These are phyloP conservation scores for Stephania japonica DNA, from an alignment of 164 flowering plant genomes.

Conservation along the genomic window DNA sequence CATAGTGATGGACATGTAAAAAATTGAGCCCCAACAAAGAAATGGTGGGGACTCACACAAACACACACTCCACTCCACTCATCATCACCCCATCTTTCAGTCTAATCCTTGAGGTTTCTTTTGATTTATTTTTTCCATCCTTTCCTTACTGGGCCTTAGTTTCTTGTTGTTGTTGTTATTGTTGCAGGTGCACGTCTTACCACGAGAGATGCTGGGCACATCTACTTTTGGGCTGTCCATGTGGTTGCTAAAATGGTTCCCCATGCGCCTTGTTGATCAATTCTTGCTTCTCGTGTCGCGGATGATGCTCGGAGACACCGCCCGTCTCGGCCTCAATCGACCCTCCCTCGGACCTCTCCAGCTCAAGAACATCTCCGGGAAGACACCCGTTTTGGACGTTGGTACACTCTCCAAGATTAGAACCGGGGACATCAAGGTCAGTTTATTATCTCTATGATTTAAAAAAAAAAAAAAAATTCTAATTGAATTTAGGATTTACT, in stretches of 20 bases:
- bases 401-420: constrained; percentile 84
- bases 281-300: constrained; percentile 49
- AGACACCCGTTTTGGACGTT: constrained; percentile 87
- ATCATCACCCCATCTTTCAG: constrained; percentile 12
- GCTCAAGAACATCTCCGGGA: constrained; percentile 65
- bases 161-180: background rate
- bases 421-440: constrained; percentile 69
- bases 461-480: too few relatives aligned
- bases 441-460: background rate
- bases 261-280: constrained; percentile 63
- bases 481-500: too few relatives aligned
- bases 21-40: background rate
- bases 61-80: too few relatives aligned
- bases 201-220: constrained; percentile 82
- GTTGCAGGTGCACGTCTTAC: constrained; percentile 80
- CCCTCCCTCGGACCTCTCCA: constrained; percentile 75
- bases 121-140: constrained; percentile 10
- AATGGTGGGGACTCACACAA: constrained; percentile 16
- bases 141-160: constrained; percentile 5
- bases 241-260: constrained; percentile 90
- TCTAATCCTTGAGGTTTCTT: constrained; percentile 4
- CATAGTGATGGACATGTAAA: constrained; percentile 6
- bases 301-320: constrained; percentile 63
- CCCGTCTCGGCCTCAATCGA: constrained; percentile 49
- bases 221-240: constrained; percentile 90